phyloP scores from a whole-genome alignment of 129 eudicot species.

The Tanacetum coccineum region DNA sequence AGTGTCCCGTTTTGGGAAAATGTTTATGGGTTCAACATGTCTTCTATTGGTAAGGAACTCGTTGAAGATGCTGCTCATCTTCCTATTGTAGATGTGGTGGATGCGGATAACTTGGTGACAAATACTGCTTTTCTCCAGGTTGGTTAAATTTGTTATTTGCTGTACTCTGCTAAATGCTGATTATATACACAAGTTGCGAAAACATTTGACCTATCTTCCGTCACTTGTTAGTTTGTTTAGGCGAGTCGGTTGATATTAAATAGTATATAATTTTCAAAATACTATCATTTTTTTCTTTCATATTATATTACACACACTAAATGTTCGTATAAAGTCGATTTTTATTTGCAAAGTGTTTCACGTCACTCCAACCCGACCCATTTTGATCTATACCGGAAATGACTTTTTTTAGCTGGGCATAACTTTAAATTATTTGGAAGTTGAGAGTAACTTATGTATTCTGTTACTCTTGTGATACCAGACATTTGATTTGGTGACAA shows the following conservation, averaged over 20 bases:
- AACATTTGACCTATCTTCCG: not conserved
- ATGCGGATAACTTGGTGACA: conserved; percentile 61
- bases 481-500: conserved; percentile 74
- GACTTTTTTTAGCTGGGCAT: too few relatives aligned
- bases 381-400: too few relatives aligned
- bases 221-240: not conserved
- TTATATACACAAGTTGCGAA: not conserved
- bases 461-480: not conserved
- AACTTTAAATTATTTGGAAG: too few relatives aligned
- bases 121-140: conserved; percentile 76
- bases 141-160: not conserved
- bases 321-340: not conserved
- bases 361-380: too few relatives aligned
- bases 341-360: too few relatives aligned
- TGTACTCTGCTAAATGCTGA: not conserved
- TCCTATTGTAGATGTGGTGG: conserved; percentile 84
- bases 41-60: conserved; percentile 77
- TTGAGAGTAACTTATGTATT: not conserved
- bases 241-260: too few relatives aligned
- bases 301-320: not conserved
- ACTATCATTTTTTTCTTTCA: not conserved
- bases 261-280: too few relatives aligned
- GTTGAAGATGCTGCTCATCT: conserved; percentile 70
- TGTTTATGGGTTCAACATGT: conserved; percentile 90
- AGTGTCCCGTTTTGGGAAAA: conserved; percentile 92